Base-by-base conservation (phyloP, 2,329 filamentous ascomycete genomes). In the Penicillium oxalicum region DNA sequence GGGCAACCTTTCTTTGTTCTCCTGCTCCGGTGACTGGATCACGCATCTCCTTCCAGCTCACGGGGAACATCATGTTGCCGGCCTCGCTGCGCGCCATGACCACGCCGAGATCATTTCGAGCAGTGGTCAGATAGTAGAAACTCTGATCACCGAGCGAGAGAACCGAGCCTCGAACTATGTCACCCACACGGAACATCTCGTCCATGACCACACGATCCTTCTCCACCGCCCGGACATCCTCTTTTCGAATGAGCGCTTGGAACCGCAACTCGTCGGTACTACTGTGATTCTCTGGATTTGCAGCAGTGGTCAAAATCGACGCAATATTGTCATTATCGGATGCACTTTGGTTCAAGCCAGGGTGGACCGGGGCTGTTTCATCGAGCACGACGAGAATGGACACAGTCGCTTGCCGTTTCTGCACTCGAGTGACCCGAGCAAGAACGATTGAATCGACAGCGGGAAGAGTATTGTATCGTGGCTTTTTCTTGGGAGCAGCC, bases 81-180 rank as follows among this genome's bases (percentile, higher is more conserved):
- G 80, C 81, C 66, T 95, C 89, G 65, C 89, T 94, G 59, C 81
- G 85, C 8, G 91, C 93, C 83, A 97, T 88, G 35, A 98, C 87
- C 50, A 97, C 91, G 2, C 93, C 93, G 36, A 95, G 77, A 66
- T 95, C 87, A 69, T 98, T 97, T 58, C 82, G 82, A 27, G 90
- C 89, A 1, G 93, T 98, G 26, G 85, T 87, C n/a, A 95, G 78
- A 68, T 96, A 98, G 68, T 97, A 98, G 62, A 88, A 95, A 44
- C 87, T 83, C 72, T 97, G 91, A 66, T 98, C 93, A 34, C 93
- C 93, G 11, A 97, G 72, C 6, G 87, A 93, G 50, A 95, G 93
- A 62, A 98, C 90, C 48, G 85, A 80, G 4, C 89, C 93, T 44
- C 88, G 76, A 44, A 98, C 88, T 56, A 97, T 83, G 73, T 98